A percentile compares a stretch with the other conserved stretches of the same genome.
Evolutionary conservation across 345 rosid genomes (phyloP).

Genomic region (Eucalyptus cloeziana): DNA sequence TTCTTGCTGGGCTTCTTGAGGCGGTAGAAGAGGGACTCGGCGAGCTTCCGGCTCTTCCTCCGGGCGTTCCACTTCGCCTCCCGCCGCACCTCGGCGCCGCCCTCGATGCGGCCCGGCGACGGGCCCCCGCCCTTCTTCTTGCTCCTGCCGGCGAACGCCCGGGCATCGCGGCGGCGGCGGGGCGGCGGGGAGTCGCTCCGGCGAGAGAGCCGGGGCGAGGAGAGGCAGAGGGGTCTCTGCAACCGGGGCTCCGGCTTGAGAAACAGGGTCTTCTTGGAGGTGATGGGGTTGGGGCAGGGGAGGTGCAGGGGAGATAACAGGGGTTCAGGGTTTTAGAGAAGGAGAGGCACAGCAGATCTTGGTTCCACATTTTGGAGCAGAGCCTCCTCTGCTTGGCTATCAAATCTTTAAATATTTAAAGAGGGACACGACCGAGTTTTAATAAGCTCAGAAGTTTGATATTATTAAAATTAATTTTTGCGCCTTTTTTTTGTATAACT

Average conservation of each 20-base stretch:
- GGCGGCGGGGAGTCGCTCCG: background rate
- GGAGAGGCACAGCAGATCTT: conserved; percentile 15
- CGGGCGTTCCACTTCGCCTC: conserved; percentile 30
- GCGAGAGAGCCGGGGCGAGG: conserved; percentile 2
- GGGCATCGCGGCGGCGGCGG: conserved; percentile 19
- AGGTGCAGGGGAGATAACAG: background rate
- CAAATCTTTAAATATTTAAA: too few species aligned
- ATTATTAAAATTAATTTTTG: too few species aligned
- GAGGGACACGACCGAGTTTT: background rate
- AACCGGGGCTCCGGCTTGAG: background rate
- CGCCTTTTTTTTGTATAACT: background rate
- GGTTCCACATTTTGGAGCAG: conserved; percentile 21
- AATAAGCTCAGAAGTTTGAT: background rate
- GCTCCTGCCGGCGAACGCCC: conserved; percentile 75
- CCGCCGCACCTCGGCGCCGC: conserved; percentile 35
- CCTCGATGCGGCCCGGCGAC: conserved; percentile 49
- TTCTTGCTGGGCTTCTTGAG: conserved; percentile 45
- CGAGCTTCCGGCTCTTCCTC: conserved; percentile 23
- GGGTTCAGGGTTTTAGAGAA: conserved; percentile 71
- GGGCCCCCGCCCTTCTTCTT: conserved; percentile 66
- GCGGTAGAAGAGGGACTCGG: conserved; percentile 59
- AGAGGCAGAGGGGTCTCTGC: conserved; percentile 1
- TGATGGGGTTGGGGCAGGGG: background rate
- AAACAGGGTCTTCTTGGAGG: background rate
- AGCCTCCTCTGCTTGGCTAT: background rate